A percentile compares a stretch with the other conserved stretches of the same genome.
Evolutionary conservation across 768 basidiomycete genomes (phyloP).

Genomic region (Pleurotus pulmonarius): DNA sequence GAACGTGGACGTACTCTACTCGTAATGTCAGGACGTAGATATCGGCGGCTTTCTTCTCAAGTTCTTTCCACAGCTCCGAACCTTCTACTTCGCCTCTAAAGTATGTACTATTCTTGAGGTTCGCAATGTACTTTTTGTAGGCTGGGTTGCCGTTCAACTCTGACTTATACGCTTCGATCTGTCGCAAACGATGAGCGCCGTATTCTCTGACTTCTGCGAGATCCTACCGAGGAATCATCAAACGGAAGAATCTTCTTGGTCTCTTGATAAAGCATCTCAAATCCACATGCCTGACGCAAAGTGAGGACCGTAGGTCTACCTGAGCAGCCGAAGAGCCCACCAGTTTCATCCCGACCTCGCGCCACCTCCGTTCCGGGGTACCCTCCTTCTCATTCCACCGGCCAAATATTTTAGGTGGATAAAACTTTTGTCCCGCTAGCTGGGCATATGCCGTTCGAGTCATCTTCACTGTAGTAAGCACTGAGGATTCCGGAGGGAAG

Average conservation of each 20-base stretch:
- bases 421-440: conserved; percentile 86
- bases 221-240: conserved; percentile 45
- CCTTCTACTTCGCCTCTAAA: conserved; percentile 79
- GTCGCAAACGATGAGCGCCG: not conserved
- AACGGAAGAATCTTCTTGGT: conserved; percentile 47
- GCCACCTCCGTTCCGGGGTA: conserved; percentile 69
- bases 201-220: not conserved
- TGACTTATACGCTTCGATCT: conserved; percentile 68
- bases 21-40: conserved; percentile 61
- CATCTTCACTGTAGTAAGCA: conserved; percentile 64
- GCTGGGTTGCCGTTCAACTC: conserved; percentile 62
- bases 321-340: conserved; percentile 35
- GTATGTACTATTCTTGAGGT: conserved; percentile 62
- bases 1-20: conserved; percentile 54
- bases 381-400: conserved; percentile 62
- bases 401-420: conserved; percentile 87
- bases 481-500: conserved; percentile 71
- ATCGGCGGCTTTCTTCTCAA: conserved; percentile 68
- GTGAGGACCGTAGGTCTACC: not conserved
- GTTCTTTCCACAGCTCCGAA: conserved; percentile 68
- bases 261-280: conserved; percentile 95
- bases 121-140: conserved; percentile 68
- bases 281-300: conserved; percentile 73
- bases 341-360: conserved; percentile 91
- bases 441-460: conserved; percentile 95